Evolutionary conservation across 306 rosid genomes (phyloP).

Genomic region (Cyclanthera cordifolia): DNA sequence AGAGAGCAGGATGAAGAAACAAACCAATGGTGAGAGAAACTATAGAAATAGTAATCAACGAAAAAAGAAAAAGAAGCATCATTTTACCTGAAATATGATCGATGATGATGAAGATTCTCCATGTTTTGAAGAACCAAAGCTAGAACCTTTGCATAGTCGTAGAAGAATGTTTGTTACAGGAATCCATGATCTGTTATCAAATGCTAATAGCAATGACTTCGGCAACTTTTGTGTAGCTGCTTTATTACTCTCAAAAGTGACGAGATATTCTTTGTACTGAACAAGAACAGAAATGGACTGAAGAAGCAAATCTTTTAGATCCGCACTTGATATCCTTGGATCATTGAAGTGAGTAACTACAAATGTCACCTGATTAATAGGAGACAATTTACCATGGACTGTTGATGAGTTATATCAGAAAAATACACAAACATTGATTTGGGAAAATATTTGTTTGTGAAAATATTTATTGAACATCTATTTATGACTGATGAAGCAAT

Average conservation of each 20-base stretch:
- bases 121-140: constrained; percentile 74
- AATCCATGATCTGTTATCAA: constrained; percentile 96
- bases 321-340: constrained; percentile 89
- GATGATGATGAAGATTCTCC: constrained; percentile 90
- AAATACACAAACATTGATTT: too few species aligned
- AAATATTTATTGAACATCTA: too few species aligned
- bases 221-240: constrained; percentile 81
- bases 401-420: not conserved
- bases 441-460: too few species aligned
- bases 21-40: constrained; percentile 16
- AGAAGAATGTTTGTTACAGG: constrained; percentile 81
- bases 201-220: constrained; percentile 67
- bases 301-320: constrained; percentile 89
- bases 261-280: constrained; percentile 78
- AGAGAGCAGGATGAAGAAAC: constrained; percentile 8
- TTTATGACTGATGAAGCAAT: too few species aligned
- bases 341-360: constrained; percentile 89
- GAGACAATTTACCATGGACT: constrained; percentile 4
- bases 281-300: constrained; percentile 86
- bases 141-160: constrained; percentile 86
- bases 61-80: not conserved
- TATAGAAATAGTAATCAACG: not conserved
- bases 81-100: constrained; percentile 60
- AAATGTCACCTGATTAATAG: constrained; percentile 66
- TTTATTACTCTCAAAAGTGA: constrained; percentile 73